Conservation (phyloP, 2,329 filamentous ascomycete species). For the Cladosporium sp. region DNA sequence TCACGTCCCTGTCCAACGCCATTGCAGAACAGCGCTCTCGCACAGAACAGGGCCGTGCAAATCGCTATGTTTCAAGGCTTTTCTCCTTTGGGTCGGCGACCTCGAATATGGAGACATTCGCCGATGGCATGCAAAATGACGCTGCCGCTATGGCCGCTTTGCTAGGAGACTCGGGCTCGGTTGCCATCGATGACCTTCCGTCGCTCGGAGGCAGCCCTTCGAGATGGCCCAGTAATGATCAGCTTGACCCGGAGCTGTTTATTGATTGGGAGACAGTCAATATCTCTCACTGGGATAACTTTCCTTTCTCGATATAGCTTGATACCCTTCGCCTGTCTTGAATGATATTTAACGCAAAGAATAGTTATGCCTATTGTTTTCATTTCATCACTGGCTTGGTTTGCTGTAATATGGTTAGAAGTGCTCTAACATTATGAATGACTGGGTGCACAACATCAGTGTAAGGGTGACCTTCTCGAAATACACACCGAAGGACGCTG, state of each 20-base stretch:
- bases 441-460: not conserved
- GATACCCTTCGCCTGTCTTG: not conserved
- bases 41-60: not conserved
- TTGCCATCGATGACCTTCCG: constrained; percentile 1
- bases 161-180: not conserved
- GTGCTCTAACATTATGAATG: not conserved
- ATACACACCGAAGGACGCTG: not conserved
- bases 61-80: constrained; percentile 7
- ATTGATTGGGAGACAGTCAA: constrained; percentile 16
- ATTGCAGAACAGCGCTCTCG: constrained; percentile 19
- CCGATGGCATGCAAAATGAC: not conserved
- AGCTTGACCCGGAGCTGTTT: constrained; percentile 11
- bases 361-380: not conserved
- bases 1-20: constrained; percentile 36
- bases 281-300: constrained; percentile 17
- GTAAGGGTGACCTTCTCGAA: not conserved
- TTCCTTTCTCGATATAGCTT: constrained; percentile 5
- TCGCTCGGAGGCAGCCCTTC: not conserved
- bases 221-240: not conserved
- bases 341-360: not conserved
- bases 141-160: not conserved
- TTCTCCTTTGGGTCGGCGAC: constrained; percentile 7
- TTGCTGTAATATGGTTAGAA: not conserved
- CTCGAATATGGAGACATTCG: not conserved
- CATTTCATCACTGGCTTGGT: not conserved